Percentiles rank a stretch among this genome's conserved stretches.
Evolutionary conservation across 306 rosid species (phyloP).

Genomic region (Alnus rubra): DNA sequence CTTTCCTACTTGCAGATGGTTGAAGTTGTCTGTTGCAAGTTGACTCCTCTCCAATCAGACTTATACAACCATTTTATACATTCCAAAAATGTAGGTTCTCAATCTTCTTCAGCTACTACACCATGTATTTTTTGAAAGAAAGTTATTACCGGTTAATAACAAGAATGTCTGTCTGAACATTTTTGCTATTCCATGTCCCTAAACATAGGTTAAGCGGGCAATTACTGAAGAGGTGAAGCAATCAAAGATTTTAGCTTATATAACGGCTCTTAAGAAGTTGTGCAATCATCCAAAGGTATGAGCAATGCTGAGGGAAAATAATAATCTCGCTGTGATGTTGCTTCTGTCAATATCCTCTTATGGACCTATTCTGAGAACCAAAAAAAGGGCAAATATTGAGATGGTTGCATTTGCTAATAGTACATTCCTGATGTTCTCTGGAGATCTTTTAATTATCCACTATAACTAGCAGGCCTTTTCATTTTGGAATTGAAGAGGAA

Average conservation of each 20-base stretch:
- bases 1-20: constrained; percentile 62
- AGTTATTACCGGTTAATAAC: constrained; percentile 10
- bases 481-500: background rate
- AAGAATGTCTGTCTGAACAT: constrained; percentile 28
- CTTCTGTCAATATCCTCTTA: constrained; percentile 7
- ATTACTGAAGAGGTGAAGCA: constrained; percentile 75
- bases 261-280: constrained; percentile 89
- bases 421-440: constrained; percentile 4
- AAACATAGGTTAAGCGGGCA: constrained; percentile 74
- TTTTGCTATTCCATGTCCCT: constrained; percentile 23
- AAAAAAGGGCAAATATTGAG: background rate
- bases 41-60: constrained; percentile 86
- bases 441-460: constrained; percentile 17
- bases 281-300: constrained; percentile 98
- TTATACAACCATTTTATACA: constrained; percentile 86
- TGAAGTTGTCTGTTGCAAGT: constrained; percentile 98
- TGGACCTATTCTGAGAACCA: background rate
- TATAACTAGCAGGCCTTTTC: constrained; percentile 7
- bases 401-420: background rate
- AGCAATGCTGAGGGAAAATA: background rate
- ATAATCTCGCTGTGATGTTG: background rate
- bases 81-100: constrained; percentile 77
- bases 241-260: constrained; percentile 92
- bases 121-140: constrained; percentile 17
- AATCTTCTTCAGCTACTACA: constrained; percentile 24